A percentile compares a stretch with the other conserved stretches of the same genome.
phyloP scores from a whole-genome alignment of 1,284 basidiomycete species.

The Irpex sp. region DNA sequence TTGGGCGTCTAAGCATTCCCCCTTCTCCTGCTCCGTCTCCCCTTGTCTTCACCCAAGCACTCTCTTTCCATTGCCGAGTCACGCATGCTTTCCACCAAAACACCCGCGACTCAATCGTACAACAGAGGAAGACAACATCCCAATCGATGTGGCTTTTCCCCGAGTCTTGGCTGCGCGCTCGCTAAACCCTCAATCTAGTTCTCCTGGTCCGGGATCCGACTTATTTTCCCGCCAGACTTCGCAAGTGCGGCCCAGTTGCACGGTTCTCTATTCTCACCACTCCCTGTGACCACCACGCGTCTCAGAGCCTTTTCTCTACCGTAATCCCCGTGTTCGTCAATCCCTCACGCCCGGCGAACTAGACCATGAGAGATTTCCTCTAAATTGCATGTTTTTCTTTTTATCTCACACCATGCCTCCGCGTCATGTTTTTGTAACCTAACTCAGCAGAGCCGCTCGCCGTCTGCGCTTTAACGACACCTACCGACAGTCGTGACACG shows the following conservation, averaged over 20 bases:
- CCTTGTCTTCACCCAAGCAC: background rate
- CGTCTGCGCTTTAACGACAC: background rate
- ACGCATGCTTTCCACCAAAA: background rate
- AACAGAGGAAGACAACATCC: background rate
- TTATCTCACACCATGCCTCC: background rate
- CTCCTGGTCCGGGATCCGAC: constrained; percentile 22
- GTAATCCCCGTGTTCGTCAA: constrained; percentile 17
- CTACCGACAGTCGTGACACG: background rate
- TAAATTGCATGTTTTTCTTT: background rate
- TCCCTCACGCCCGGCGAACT: constrained; percentile 14
- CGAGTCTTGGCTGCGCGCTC: background rate
- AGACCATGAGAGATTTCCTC: background rate
- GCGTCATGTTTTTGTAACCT: background rate
- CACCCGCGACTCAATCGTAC: background rate
- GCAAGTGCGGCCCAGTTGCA: constrained; percentile 15
- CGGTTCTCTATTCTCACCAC: constrained; percentile 14
- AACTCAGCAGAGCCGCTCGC: background rate
- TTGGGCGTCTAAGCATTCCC: background rate
- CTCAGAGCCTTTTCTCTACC: constrained; percentile 5
- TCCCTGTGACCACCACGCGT: constrained; percentile 23
- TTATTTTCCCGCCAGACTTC: constrained; percentile 5
- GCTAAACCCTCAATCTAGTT: background rate
- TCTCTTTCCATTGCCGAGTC: background rate
- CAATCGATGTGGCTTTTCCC: background rate
- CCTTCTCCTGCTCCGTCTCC: background rate